Evolutionary conservation across 2,329 filamentous ascomycete genomes (phyloP).

Genomic region (Pseudocercospora eumusae): DNA sequence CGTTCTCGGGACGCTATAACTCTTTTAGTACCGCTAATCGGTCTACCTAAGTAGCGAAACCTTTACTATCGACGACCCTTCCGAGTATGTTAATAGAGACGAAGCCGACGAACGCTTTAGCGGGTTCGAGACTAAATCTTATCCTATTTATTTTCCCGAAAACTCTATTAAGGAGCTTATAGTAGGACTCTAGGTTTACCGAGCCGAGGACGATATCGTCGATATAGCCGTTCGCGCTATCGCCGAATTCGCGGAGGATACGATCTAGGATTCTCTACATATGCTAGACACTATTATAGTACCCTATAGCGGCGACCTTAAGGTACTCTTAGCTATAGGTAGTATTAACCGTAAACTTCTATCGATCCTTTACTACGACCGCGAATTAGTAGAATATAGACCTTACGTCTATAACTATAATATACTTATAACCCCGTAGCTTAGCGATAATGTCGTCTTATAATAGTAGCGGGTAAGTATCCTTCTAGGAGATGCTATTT

Average conservation of each 20-base stretch:
- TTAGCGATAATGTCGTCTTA: background rate
- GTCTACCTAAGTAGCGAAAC: background rate
- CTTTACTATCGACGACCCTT: background rate
- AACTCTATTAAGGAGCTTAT: background rate
- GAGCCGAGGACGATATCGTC: background rate
- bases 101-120: background rate
- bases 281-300: background rate
- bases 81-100: background rate
- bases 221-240: background rate
- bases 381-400: conserved; percentile 14
- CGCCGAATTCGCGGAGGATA: background rate
- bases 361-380: background rate
- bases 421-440: background rate
- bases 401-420: background rate
- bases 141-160: background rate
- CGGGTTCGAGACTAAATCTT: background rate
- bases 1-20: background rate
- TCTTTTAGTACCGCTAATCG: background rate
- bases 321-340: conserved; percentile 5
- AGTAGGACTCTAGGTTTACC: background rate
- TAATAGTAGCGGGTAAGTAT: background rate
- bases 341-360: conserved; percentile 16
- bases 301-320: conserved; percentile 1
- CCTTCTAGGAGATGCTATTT: background rate
- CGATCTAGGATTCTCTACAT: background rate